These are phyloP conservation scores for Chrysophaeum taylorii DNA, from an alignment of 352 stramenopile genomes.

Conservation along the genomic window DNA sequence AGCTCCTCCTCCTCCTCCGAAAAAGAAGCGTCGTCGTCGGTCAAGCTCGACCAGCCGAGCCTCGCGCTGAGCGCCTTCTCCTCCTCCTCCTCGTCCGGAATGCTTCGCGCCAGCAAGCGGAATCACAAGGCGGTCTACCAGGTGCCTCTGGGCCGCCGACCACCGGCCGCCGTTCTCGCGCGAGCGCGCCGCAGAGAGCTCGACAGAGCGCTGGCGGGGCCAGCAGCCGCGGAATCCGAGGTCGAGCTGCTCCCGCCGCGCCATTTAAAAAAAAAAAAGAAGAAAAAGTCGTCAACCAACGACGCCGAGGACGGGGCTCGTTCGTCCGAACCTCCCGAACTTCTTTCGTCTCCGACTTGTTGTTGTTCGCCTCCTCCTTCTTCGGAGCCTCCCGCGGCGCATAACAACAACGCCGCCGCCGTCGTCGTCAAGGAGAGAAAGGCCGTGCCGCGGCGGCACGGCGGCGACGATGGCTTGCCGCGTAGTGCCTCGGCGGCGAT, in stretches of 20 bases:
- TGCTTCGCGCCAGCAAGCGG: not conserved
- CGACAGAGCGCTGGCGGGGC: not conserved
- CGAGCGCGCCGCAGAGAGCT: not conserved
- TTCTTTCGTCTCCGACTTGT: not conserved
- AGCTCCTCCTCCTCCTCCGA: not conserved
- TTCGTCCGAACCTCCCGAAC: not conserved
- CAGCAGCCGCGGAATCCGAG: not conserved
- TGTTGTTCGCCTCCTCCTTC: not conserved
- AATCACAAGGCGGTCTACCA: not conserved
- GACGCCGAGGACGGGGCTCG: not conserved
- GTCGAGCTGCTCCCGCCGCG: not conserved
- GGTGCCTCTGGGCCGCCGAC: not conserved
- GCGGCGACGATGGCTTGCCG: not conserved
- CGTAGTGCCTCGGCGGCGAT: not conserved
- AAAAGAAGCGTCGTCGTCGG: not conserved
- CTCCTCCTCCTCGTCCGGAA: not conserved
- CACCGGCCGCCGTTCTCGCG: not conserved
- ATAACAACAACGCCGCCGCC: not conserved
- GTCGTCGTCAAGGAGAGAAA: too few relatives aligned
- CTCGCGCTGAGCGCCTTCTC: too few relatives aligned
- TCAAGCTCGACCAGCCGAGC: too few relatives aligned
- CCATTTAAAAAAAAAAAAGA: not conserved
- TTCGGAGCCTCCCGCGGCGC: not conserved
- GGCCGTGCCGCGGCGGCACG: too few relatives aligned
- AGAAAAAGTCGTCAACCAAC: not conserved